Conservation (phyloP, 345 rosid species). For the Hypericum perforatum region DNA sequence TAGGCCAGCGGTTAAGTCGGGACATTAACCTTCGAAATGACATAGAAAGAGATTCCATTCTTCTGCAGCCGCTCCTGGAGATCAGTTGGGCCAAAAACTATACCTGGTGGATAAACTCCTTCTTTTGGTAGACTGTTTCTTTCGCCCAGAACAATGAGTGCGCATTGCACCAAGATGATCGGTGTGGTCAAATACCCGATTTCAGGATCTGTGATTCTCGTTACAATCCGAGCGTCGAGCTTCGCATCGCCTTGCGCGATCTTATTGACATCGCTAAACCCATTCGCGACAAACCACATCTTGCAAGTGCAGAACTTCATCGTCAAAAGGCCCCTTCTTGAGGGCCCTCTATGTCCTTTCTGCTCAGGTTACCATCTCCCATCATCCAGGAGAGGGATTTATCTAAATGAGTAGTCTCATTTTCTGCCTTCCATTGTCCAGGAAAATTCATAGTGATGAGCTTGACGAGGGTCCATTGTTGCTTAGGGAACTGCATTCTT, state of each 20-base stretch:
- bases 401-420: too few species aligned
- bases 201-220: constrained; percentile 77
- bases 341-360: too few species aligned
- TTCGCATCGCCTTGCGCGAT: constrained; percentile 32
- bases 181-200: constrained; percentile 79
- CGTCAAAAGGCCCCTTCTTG: constrained; percentile 76
- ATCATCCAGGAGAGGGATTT: too few species aligned
- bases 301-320: constrained; percentile 69
- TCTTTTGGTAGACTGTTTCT: constrained; percentile 57
- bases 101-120: constrained; percentile 70
- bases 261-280: constrained; percentile 42
- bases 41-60: constrained; percentile 69
- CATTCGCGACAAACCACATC: constrained; percentile 84
- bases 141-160: constrained; percentile 45
- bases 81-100: constrained; percentile 69
- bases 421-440: too few species aligned
- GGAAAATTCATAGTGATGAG: too few species aligned
- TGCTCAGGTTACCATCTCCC: too few species aligned
- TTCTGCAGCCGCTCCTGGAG: constrained; percentile 54
- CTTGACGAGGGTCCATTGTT: too few species aligned
- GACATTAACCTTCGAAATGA: constrained; percentile 44
- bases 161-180: constrained; percentile 56
- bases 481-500: too few species aligned
- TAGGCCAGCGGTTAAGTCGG: constrained; percentile 14
- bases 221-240: constrained; percentile 58